Percentiles rank a stretch among this genome's conserved stretches.
Conservation (phyloP, 768 basidiomycete genomes). For the Butyriboletus loyo region DNA sequence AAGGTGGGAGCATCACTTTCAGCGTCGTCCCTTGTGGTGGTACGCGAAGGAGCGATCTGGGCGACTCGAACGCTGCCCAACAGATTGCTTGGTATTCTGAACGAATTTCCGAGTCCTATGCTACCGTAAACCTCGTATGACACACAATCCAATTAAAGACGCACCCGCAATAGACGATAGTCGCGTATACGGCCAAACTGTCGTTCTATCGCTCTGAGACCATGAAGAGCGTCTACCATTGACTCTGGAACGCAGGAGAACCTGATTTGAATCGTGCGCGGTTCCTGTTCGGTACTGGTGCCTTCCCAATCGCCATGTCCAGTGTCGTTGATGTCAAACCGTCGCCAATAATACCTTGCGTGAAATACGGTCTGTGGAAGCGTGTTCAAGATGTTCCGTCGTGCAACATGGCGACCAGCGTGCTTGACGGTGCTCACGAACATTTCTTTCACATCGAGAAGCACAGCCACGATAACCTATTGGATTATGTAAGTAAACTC, state of each 20-base stretch:
- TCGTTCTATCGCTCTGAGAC: slow-evolving; percentile 54
- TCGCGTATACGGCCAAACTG: slow-evolving; percentile 49
- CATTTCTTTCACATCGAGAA: slow-evolving; percentile 6
- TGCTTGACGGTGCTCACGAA: slow-evolving; percentile 12
- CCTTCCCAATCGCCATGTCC: slow-evolving; percentile 18
- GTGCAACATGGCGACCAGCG: slow-evolving; percentile 2
- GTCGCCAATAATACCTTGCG: slow-evolving; percentile 3
- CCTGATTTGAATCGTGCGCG: slow-evolving; percentile 38
- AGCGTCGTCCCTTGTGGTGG: slow-evolving; percentile 29
- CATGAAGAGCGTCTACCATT: slow-evolving; percentile 48
- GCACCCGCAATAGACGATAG: slow-evolving; percentile 41
- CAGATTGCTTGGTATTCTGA: slow-evolving; percentile 43
- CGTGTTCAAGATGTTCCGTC: not conserved
- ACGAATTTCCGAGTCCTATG: slow-evolving; percentile 47
- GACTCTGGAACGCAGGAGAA: slow-evolving; percentile 40
- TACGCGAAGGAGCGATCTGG: slow-evolving; percentile 39
- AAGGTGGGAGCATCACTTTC: slow-evolving; percentile 29
- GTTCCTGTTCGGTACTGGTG: slow-evolving; percentile 4
- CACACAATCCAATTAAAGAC: slow-evolving; percentile 1
- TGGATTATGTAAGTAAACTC: slow-evolving; percentile 21
- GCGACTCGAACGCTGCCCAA: slow-evolving; percentile 45
- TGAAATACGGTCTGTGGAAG: not conserved
- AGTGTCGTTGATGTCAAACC: slow-evolving; percentile 24
- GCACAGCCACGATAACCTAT: slow-evolving; percentile 13
- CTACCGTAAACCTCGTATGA: not conserved